Conservation (phyloP, 768 basidiomycete genomes). For the Cystobasidium tubakii region DNA sequence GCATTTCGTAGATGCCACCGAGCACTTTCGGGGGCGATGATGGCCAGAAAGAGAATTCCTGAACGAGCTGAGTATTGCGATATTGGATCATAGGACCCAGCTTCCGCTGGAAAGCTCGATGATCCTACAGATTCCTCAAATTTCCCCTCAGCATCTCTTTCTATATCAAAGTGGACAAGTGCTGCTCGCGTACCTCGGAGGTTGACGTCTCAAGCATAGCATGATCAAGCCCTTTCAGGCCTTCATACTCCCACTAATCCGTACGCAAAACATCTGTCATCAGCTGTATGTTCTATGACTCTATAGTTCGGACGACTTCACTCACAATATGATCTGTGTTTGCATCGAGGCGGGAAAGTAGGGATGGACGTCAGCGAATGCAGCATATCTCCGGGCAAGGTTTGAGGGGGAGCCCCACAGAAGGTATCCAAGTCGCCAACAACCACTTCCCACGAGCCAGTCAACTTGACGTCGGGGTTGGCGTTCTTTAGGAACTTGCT, state of each 20-base stretch:
- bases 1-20: constrained; percentile 89
- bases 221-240: constrained; percentile 81
- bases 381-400: neutral
- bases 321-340: constrained; percentile 35
- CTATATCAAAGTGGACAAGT: too few species aligned
- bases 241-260: constrained; percentile 72
- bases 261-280: constrained; percentile 6
- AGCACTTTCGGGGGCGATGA: constrained; percentile 76
- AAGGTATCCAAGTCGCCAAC: constrained; percentile 87
- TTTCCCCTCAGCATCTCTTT: too few species aligned
- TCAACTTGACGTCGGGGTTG: constrained; percentile 73
- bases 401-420: constrained; percentile 50
- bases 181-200: constrained; percentile 65
- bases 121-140: constrained; percentile 54
- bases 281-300: neutral
- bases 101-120: constrained; percentile 62
- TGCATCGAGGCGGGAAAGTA: too few species aligned
- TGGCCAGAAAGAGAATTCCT: constrained; percentile 93
- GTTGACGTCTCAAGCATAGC: constrained; percentile 60
- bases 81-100: constrained; percentile 70
- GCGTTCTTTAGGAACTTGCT: constrained; percentile 68
- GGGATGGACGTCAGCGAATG: neutral
- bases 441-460: constrained; percentile 85
- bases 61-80: constrained; percentile 58
- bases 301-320: too few species aligned